phyloP scores from a whole-genome alignment of 306 rosid genomes.

The Pueraria montana region DNA sequence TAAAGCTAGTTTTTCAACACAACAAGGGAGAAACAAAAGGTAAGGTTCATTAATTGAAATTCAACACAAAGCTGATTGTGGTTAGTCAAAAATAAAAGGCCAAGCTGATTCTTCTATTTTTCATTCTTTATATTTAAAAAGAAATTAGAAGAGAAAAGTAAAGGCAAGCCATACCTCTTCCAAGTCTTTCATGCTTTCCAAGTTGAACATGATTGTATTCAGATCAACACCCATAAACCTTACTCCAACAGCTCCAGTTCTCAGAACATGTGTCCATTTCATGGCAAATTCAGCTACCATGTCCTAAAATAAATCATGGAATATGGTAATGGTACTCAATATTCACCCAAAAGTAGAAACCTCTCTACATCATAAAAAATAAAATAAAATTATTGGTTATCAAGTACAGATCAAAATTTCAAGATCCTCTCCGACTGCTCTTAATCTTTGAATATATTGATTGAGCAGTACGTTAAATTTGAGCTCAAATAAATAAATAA shows the following conservation, averaged over 20 bases:
- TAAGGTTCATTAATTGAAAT: too few relatives aligned
- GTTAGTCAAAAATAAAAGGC: not conserved
- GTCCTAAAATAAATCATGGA: conserved; percentile 62
- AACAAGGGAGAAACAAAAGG: not conserved
- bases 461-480: not conserved
- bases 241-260: conserved; percentile 78
- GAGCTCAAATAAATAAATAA: not conserved
- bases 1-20: conserved; percentile 19
- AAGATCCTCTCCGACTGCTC: not conserved
- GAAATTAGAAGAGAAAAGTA: not conserved
- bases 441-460: conserved; percentile 1
- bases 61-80: not conserved
- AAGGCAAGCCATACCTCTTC: conserved; percentile 66
- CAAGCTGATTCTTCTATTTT: not conserved
- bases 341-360: conserved; percentile 23
- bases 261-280: conserved; percentile 88
- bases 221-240: conserved; percentile 84
- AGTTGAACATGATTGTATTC: conserved; percentile 90
- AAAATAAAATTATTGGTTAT: conserved; percentile 15
- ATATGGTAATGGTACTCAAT: conserved; percentile 4
- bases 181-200: conserved; percentile 75
- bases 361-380: conserved; percentile 33
- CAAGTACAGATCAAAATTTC: not conserved
- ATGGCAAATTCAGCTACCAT: conserved; percentile 75
- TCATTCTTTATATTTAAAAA: conserved; percentile 15